Evolutionary conservation across 208 protist genomes (phyloP).

Genomic region (Leishmania tarentolae): DNA sequence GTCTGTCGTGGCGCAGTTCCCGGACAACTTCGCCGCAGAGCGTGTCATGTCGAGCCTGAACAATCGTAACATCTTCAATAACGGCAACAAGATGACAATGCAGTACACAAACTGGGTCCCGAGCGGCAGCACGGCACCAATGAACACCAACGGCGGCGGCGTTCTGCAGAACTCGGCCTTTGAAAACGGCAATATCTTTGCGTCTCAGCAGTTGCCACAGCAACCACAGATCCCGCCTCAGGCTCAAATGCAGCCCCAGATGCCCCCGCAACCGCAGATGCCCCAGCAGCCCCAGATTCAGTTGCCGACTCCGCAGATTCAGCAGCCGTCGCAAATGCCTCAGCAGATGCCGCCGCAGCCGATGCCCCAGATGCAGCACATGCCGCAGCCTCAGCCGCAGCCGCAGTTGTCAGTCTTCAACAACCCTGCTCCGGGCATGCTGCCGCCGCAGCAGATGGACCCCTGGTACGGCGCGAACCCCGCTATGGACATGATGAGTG

Average conservation of each 20-base stretch:
- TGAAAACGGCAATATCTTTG: slow-evolving; percentile 12
- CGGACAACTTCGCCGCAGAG: slow-evolving; percentile 59
- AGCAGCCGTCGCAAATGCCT: slow-evolving; percentile 9
- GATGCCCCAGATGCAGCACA: slow-evolving; percentile 14
- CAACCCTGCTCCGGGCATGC: slow-evolving; percentile 26
- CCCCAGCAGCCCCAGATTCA: slow-evolving; percentile 20
- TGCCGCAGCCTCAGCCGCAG: neutral
- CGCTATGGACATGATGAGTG: slow-evolving; percentile 24
- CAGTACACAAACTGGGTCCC: slow-evolving; percentile 51
- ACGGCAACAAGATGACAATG: slow-evolving; percentile 88
- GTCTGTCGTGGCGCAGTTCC: slow-evolving; percentile 77
- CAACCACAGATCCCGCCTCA: slow-evolving; percentile 25
- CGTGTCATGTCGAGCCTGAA: slow-evolving; percentile 71
- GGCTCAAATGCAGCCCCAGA: neutral
- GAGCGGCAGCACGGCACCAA: slow-evolving; percentile 23
- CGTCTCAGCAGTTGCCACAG: slow-evolving; percentile 15
- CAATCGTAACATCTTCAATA: slow-evolving; percentile 89
- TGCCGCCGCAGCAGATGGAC: slow-evolving; percentile 31
- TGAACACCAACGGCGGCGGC: slow-evolving; percentile 25
- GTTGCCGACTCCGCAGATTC: slow-evolving; percentile 25
- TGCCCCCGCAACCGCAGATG: slow-evolving; percentile 7
- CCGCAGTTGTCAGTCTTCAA: slow-evolving; percentile 32
- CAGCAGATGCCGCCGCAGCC: slow-evolving; percentile 20
- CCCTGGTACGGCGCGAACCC: slow-evolving; percentile 29
- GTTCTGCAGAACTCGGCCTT: slow-evolving; percentile 26